phyloP scores from a whole-genome alignment of 1,284 basidiomycete genomes.

The Peniophora sp. region DNA sequence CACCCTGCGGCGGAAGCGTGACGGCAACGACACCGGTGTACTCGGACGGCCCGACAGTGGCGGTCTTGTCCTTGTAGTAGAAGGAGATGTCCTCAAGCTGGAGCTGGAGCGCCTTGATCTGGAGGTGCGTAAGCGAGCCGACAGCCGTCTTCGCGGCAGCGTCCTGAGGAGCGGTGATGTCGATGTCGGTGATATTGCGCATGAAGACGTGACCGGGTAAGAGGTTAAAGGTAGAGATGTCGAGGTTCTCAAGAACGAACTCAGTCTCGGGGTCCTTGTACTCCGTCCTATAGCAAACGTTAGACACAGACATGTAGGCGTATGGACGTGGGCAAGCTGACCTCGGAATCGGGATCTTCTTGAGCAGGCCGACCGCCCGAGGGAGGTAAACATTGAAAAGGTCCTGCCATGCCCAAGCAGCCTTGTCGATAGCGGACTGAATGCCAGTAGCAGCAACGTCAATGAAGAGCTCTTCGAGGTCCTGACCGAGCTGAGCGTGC shows the following conservation, averaged over 20 bases:
- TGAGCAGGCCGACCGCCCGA: constrained; percentile 35
- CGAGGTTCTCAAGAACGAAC: constrained; percentile 64
- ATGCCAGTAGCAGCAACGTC: constrained; percentile 32
- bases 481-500: constrained; percentile 36
- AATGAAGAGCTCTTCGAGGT: constrained; percentile 37
- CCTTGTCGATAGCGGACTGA: constrained; percentile 44
- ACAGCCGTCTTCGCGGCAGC: constrained; percentile 35
- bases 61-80: constrained; percentile 56
- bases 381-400: constrained; percentile 60
- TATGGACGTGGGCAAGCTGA: constrained; percentile 17
- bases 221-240: constrained; percentile 53
- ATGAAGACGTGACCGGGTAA: constrained; percentile 65
- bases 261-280: constrained; percentile 58
- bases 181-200: constrained; percentile 65
- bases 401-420: constrained; percentile 68
- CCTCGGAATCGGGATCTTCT: constrained; percentile 60
- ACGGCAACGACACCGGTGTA: constrained; percentile 55
- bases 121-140: constrained; percentile 55
- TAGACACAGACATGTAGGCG: background rate
- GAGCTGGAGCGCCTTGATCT: constrained; percentile 55
- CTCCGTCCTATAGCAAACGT: constrained; percentile 41
- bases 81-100: constrained; percentile 57
- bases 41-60: constrained; percentile 42
- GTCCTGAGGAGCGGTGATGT: constrained; percentile 42
- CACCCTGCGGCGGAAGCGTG: constrained; percentile 51